Evolutionary conservation across 805 yeast genomes (phyloP).

Genomic region (Suhomyces sp.): DNA sequence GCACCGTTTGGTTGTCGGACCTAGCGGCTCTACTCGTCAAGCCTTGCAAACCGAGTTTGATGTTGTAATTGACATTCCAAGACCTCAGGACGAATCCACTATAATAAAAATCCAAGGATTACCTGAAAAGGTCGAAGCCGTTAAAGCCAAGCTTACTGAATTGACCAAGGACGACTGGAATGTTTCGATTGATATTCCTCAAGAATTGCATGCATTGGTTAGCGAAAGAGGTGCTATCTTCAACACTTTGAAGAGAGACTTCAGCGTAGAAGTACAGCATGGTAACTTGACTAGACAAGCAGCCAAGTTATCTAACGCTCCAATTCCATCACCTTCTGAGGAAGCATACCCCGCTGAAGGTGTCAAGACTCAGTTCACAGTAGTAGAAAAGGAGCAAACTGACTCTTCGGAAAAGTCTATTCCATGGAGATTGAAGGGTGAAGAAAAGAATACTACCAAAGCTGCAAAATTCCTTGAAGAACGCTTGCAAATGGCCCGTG

Average conservation of each 20-base stretch:
- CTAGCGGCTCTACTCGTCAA: constrained; percentile 73
- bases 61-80: constrained; percentile 67
- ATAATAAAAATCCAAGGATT: constrained; percentile 59
- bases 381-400: constrained; percentile 31
- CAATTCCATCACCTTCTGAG: constrained; percentile 47
- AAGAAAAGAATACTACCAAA: constrained; percentile 45
- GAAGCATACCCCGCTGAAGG: constrained; percentile 43
- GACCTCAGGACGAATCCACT: constrained; percentile 48
- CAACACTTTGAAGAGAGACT: constrained; percentile 51
- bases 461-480: constrained; percentile 51
- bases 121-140: constrained; percentile 61
- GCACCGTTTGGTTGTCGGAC: constrained; percentile 76
- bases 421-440: constrained; percentile 69
- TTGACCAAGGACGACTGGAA: constrained; percentile 61
- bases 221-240: constrained; percentile 65
- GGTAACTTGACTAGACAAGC: constrained; percentile 53
- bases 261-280: constrained; percentile 56
- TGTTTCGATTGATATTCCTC: constrained; percentile 56
- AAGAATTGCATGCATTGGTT: constrained; percentile 53
- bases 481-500: constrained; percentile 45
- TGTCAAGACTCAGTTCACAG: constrained; percentile 43
- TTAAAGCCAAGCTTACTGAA: constrained; percentile 57
- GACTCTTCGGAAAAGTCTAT: constrained; percentile 32
- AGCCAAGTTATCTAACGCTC: constrained; percentile 42
- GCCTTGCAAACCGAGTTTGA: constrained; percentile 65